These are phyloP conservation scores for Amanita rimosa DNA, from an alignment of 768 basidiomycete genomes.

Conservation along the genomic window DNA sequence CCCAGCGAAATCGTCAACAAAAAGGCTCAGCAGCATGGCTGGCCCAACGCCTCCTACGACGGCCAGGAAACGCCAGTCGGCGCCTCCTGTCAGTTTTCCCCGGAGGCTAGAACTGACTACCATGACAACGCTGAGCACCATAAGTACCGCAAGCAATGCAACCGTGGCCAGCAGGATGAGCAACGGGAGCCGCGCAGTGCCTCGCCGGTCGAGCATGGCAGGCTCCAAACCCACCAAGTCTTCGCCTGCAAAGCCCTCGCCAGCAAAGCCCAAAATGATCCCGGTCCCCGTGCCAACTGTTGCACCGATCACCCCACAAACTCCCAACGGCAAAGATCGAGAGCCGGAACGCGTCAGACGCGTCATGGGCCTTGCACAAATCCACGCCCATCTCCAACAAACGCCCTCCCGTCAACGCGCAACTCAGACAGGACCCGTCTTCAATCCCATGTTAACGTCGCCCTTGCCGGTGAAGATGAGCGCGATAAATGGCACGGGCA, in stretches of 20 bases:
- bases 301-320: background rate
- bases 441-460: constrained; percentile 22
- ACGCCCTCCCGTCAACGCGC: constrained; percentile 10
- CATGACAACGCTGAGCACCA: background rate
- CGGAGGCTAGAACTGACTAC: background rate
- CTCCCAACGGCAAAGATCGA: background rate
- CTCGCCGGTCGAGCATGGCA: constrained; percentile 9
- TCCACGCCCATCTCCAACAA: constrained; percentile 7
- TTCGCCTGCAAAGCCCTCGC: background rate
- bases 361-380: constrained; percentile 2
- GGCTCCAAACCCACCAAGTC: constrained; percentile 13
- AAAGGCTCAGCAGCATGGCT: constrained; percentile 16
- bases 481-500: background rate
- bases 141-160: constrained; percentile 11
- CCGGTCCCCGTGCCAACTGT: background rate
- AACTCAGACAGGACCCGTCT: constrained; percentile 12
- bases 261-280: background rate
- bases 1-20: constrained; percentile 17
- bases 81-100: background rate
- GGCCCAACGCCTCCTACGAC: constrained; percentile 24
- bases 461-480: constrained; percentile 26
- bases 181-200: constrained; percentile 5
- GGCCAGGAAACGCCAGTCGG: background rate
- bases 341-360: background rate
- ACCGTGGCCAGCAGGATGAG: background rate